These are phyloP conservation scores for Sclerotinia minor DNA, from an alignment of 2,329 filamentous ascomycete species.

Conservation along the genomic window DNA sequence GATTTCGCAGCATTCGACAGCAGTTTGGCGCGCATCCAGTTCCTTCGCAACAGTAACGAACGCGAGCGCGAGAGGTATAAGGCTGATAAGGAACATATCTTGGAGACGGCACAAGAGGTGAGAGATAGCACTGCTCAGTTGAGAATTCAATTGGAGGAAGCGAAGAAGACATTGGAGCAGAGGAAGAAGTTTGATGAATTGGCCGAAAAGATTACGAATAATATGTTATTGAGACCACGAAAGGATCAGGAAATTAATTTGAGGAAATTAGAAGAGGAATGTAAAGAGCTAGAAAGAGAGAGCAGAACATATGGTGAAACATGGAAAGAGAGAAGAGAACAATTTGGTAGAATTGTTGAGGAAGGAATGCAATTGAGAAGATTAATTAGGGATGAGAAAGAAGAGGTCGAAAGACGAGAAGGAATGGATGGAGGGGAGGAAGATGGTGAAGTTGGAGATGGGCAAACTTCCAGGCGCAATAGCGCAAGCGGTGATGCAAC, in stretches of 20 bases:
- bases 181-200: conserved; percentile 86
- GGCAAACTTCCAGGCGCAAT: conserved; percentile 53
- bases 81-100: conserved; percentile 75
- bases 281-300: conserved; percentile 81
- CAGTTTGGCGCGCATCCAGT: conserved; percentile 83
- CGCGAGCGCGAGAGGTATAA: conserved; percentile 82
- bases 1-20: conserved; percentile 89
- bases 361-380: conserved; percentile 85
- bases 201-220: conserved; percentile 81
- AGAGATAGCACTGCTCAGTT: conserved; percentile 72
- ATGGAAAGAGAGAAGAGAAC: conserved; percentile 80
- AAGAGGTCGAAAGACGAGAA: conserved; percentile 85
- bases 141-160: conserved; percentile 72
- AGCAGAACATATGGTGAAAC: conserved; percentile 77
- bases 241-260: conserved; percentile 79
- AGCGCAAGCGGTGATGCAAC: conserved; percentile 50
- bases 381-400: conserved; percentile 91
- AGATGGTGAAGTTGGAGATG: conserved; percentile 60
- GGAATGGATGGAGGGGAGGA: conserved; percentile 66
- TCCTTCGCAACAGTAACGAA: conserved; percentile 79
- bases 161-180: conserved; percentile 71
- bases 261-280: conserved; percentile 82
- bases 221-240: conserved; percentile 75
- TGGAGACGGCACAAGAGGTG: conserved; percentile 74
- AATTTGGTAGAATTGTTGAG: conserved; percentile 85